Evolutionary conservation across 192 early-diverging fungal genomes (phyloP), one percentile per base, ranked within the genome.

Genomic region (Umbelopsis sp.): DNA sequence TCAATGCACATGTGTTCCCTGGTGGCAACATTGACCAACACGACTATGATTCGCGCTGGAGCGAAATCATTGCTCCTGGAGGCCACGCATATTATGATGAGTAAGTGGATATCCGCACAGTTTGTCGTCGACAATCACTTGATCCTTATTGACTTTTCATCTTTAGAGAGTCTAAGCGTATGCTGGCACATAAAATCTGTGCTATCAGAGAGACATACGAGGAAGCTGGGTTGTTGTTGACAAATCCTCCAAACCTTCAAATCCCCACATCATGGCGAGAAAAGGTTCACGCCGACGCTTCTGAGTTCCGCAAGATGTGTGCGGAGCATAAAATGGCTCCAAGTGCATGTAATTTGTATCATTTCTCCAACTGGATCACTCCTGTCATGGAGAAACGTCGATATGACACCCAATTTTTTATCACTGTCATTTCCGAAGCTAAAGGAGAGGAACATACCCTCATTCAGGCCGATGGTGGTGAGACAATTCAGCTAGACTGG

Each of bases 201-300:
- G 92, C 92, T 1, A 77, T 91, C 20, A 86, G 92, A 47, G 90
- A 95, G 75, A 92, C 94, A 0, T 91, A 87, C 72, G 94, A 96
- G 74, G 94, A 96, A 71, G 87, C 87, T 18, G 92, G 92, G 0
- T 70, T 94, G 22, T 69, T 89, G 18, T 74, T 95, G 10, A 72
- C 80, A n/a, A 70, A 80, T 8, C 73, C 86, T 30, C 71, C 72
- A 10, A 69, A 71, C 0, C 44, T 71, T 20, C 37, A 70, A 7
- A 37, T 77, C 1, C 47, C 50, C 4, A 25, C 76, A 5, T 20
- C 71, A 48, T 88, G 85, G 87, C 74, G 87, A 35, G 66, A 82
- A 8, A 71, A 73, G 46, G 80, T 87, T 1, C 83, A 90, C 47
- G 53, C 79, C 2, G 74, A 86, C 64, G 83, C 72, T n/a, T 44